A percentile compares a stretch with the other conserved stretches of the same genome.
Evolutionary conservation across 2,329 filamentous ascomycete species (phyloP).

Genomic region (Penicillium occitanis): DNA sequence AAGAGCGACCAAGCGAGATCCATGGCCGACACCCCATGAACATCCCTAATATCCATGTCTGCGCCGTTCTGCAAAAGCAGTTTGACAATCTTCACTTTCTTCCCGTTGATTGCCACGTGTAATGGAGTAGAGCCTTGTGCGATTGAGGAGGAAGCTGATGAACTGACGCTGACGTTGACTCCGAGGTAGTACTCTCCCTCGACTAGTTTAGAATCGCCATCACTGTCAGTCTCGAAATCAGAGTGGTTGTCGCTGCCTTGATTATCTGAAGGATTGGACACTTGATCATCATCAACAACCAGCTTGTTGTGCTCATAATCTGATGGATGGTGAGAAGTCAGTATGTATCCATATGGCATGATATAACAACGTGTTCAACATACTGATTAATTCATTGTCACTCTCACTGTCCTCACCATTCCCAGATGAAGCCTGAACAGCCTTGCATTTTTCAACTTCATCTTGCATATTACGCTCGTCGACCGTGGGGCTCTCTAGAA

Average conservation of each 20-base stretch:
- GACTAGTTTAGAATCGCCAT: neutral
- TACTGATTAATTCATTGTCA: neutral
- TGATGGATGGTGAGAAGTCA: neutral
- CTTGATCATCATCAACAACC: neutral
- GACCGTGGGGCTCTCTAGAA: neutral
- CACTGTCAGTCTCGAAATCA: neutral
- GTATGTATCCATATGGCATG: neutral
- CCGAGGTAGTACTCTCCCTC: neutral
- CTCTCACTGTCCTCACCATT: neutral
- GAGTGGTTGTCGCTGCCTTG: neutral
- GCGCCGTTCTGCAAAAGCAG: slow-evolving; percentile 3
- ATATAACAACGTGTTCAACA: neutral
- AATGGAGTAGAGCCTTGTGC: neutral
- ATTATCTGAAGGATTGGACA: neutral
- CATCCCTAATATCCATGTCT: slow-evolving; percentile 5
- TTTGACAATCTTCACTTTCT: neutral
- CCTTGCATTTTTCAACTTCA: neutral
- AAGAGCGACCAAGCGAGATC: neutral
- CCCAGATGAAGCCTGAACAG: neutral
- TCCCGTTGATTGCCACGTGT: neutral
- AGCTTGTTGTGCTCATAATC: neutral
- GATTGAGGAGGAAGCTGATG: neutral
- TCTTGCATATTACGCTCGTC: neutral
- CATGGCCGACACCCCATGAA: neutral
- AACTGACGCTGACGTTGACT: neutral